A percentile compares a stretch with the other conserved stretches of the same genome.
Evolutionary conservation across 2,329 filamentous ascomycete genomes (phyloP).

Genomic region (Colletotrichum somersetense): DNA sequence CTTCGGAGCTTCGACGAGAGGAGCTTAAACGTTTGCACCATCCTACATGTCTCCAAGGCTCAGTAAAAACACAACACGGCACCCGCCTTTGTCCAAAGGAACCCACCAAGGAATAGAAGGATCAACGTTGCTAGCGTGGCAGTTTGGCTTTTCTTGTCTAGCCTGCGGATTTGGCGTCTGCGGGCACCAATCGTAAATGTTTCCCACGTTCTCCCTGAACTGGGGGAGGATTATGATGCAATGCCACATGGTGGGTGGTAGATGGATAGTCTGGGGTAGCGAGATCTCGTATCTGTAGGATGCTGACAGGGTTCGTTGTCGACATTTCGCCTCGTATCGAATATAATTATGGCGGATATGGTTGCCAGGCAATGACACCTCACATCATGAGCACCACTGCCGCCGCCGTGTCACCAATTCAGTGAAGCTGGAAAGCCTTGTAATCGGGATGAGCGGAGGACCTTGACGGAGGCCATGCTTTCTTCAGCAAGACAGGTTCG

Average conservation of each 20-base stretch:
- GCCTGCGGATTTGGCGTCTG: conserved; percentile 13
- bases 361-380: background rate
- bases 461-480: background rate
- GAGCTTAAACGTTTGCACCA: background rate
- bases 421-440: background rate
- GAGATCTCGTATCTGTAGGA: conserved; percentile 28
- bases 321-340: background rate
- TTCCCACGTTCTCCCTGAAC: background rate
- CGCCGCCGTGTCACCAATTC: background rate
- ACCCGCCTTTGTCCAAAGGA: background rate
- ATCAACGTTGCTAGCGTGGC: conserved; percentile 9
- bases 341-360: background rate
- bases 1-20: background rate
- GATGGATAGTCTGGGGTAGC: conserved; percentile 15
- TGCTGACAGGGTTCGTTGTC: conserved; percentile 9
- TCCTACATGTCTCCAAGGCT: background rate
- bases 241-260: conserved; percentile 1
- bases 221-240: conserved; percentile 1
- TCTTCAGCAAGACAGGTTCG: background rate
- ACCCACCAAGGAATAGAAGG: background rate
- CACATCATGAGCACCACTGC: background rate
- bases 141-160: background rate
- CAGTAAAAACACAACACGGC: background rate
- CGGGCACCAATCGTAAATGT: conserved; percentile 31
- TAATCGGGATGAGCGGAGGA: background rate